phyloP scores from a whole-genome alignment of 805 yeast genomes.

The Candida coleopterorum region DNA sequence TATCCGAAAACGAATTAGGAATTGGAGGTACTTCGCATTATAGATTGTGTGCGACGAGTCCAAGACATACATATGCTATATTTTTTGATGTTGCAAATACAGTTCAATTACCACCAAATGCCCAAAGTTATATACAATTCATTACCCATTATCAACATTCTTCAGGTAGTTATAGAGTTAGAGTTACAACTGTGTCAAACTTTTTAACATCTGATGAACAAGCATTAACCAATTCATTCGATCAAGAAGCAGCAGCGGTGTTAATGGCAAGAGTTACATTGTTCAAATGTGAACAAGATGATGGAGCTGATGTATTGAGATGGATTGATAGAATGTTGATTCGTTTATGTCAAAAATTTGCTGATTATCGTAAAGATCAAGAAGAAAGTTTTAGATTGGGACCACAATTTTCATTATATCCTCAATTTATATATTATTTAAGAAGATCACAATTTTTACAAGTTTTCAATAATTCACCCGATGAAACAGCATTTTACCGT shows the following conservation, averaged over 20 bases:
- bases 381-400: conserved; percentile 77
- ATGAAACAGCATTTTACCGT: conserved; percentile 95
- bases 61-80: conserved; percentile 82
- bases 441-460: conserved; percentile 95
- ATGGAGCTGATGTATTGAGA: conserved; percentile 86
- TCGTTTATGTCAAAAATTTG: conserved; percentile 86
- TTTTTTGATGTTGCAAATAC: conserved; percentile 73
- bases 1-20: conserved; percentile 91
- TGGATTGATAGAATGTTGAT: conserved; percentile 94
- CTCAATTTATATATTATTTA: conserved; percentile 92
- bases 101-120: conserved; percentile 26
- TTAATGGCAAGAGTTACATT: conserved; percentile 87
- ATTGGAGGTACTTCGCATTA: conserved; percentile 89
- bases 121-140: conserved; percentile 59
- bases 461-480: conserved; percentile 97
- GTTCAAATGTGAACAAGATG: conserved; percentile 71
- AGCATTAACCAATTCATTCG: conserved; percentile 64
- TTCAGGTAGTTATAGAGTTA: conserved; percentile 81
- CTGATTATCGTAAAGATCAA: conserved; percentile 87
- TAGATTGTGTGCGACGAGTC: conserved; percentile 79
- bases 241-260: conserved; percentile 98
- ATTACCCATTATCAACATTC: conserved; percentile 92
- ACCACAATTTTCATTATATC: conserved; percentile 80
- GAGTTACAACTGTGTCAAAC: conserved; percentile 82
- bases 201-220: conserved; percentile 48